Evolutionary conservation across 352 stramenopile species (phyloP).

Genomic region (Pseudoperonospora humuli): DNA sequence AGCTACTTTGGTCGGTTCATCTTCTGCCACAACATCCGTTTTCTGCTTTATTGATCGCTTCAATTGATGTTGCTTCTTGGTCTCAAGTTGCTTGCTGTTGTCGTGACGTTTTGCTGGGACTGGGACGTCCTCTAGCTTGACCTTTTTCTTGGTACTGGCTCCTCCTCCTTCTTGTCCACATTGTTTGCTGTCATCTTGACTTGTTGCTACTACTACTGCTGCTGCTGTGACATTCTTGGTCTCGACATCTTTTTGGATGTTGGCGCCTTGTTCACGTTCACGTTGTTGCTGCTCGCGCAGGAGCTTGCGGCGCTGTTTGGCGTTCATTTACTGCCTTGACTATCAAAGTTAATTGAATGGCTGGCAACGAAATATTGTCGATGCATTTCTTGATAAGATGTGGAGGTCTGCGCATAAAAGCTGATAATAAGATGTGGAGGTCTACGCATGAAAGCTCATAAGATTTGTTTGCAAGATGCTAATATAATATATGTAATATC

Average conservation of each 20-base stretch:
- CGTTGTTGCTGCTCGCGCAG: conserved; percentile 45
- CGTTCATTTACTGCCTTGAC: conserved; percentile 39
- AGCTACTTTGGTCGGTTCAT: not conserved
- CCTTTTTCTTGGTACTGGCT: too few relatives aligned
- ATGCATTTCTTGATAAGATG: too few relatives aligned
- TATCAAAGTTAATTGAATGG: conserved; percentile 1
- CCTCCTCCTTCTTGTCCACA: too few relatives aligned
- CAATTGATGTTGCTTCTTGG: conserved; percentile 27
- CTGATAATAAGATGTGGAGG: too few relatives aligned
- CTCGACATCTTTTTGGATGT: not conserved
- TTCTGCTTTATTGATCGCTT: conserved; percentile 15
- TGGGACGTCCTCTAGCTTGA: too few relatives aligned
- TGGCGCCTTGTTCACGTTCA: not conserved
- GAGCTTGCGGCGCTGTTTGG: conserved; percentile 73
- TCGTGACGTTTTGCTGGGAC: not conserved
- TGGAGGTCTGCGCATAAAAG: too few relatives aligned
- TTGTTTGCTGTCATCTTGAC: not conserved
- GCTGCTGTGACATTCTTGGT: not conserved
- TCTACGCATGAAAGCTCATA: too few relatives aligned
- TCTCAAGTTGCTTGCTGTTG: conserved; percentile 2
- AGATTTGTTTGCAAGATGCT: too few relatives aligned
- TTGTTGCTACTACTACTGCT: conserved; percentile 1
- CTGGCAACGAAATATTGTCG: too few relatives aligned
- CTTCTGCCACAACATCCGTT: conserved; percentile 4
- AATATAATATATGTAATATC: too few relatives aligned